Conservation (phyloP, 306 rosid genomes). For the Morella rubra region DNA sequence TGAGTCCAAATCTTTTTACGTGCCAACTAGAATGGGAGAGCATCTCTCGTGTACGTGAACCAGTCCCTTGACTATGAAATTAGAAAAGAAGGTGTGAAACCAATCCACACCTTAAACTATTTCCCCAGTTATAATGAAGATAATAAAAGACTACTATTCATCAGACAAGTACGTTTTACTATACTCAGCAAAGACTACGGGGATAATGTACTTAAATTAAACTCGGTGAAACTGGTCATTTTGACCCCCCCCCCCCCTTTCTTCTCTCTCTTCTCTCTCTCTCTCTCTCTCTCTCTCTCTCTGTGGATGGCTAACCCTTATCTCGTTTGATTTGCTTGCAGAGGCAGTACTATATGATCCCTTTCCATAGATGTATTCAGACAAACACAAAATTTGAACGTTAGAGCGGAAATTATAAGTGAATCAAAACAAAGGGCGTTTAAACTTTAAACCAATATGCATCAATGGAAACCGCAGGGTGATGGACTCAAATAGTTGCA, state of each 20-base stretch:
- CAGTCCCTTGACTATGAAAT: background rate
- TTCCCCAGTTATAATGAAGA: background rate
- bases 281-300: background rate
- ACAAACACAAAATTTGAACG: background rate
- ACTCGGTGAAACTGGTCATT: background rate
- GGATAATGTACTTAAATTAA: background rate
- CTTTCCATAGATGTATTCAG: background rate
- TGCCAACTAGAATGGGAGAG: slow-evolving; percentile 30
- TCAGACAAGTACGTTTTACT: slow-evolving; percentile 9
- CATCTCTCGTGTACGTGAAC: slow-evolving; percentile 1
- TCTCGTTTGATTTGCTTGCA: background rate
- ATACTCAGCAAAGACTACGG: background rate
- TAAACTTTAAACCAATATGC: background rate
- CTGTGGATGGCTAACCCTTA: background rate
- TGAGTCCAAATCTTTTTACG: slow-evolving; percentile 38
- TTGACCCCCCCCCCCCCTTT: too few relatives aligned
- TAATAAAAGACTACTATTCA: background rate
- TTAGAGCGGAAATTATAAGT: background rate
- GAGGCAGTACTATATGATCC: background rate
- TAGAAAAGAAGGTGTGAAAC: background rate
- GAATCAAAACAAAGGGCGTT: background rate
- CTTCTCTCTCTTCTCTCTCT: background rate
- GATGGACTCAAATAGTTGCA: background rate
- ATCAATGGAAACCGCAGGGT: background rate
- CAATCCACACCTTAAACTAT: background rate